Base-by-base conservation (phyloP, 768 basidiomycete species). In the Leccinum subtestaceum region DNA sequence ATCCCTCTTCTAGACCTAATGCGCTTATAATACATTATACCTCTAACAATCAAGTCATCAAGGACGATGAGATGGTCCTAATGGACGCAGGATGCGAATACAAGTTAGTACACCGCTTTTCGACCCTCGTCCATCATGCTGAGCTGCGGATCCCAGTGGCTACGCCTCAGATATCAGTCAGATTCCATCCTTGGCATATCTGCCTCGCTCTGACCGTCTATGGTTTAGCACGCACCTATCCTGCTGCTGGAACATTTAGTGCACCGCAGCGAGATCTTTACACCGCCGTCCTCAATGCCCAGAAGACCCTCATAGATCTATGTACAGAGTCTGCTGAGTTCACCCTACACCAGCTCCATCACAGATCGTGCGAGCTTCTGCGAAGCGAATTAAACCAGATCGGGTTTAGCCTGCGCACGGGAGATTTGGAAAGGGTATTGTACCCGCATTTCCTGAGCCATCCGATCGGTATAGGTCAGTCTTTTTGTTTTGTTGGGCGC, bases 391-490 rank as follows among this genome's bases (percentile, higher is more conserved):
- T 98, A 50, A 83, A 81, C 59, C 88, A 91, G 65, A 74, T 92
- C 36, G 75, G 75, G 0, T 77, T 79, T 11, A 76, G 77, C 10
- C 55, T 63, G 9, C 63, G 74, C 13, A 66, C 74, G 1, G 86
- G 87, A 25, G 78, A 91, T 56, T 79, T 95, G 48, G 83, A 91
- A 62, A 75, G 87, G 27, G 65, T 77, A 31, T 72, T 99, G 65
- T 99, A 98, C 69, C 97, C 97, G 1, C 97, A 99, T 77, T 93
- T 86, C 62, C 72, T 99, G 50, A 85, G 91, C 27, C 97, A 99
- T 76, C 90, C 91, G 7, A 87, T 98, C 38, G 97, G 97, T 6
- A 87, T 97, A 52, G 90, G 91, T 88, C 51, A 52, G 84, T 74
- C 51, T 27, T 56, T 36, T 52, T 55, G 27, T 36, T 15, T 47